A percentile compares a stretch with the other conserved stretches of the same genome.
These are phyloP conservation scores for Bolboschoenus planiculmis DNA, from an alignment of 176 grass and related monocot species.

Conservation along the genomic window DNA sequence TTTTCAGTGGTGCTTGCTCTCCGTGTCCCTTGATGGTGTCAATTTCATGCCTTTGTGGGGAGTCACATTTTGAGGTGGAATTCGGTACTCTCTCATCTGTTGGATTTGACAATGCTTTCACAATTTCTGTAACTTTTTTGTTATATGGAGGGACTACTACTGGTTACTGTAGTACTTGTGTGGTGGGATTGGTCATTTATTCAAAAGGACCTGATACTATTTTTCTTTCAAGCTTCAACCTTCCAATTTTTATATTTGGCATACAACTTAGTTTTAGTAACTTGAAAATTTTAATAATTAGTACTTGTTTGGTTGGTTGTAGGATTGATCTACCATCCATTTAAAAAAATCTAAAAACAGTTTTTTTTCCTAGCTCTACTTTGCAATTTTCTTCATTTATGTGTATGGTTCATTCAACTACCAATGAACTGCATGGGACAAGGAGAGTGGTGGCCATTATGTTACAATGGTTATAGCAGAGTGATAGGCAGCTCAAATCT, in stretches of 20 bases:
- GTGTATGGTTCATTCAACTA: not conserved
- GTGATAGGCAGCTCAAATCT: constrained; percentile 2
- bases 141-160: not conserved
- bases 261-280: not conserved
- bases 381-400: not conserved
- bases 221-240: not conserved
- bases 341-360: not conserved
- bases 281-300: not conserved
- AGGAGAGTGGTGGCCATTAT: not conserved
- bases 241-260: not conserved
- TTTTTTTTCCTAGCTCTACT: not conserved
- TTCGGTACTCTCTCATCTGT: constrained; percentile 42
- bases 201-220: not conserved
- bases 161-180: not conserved
- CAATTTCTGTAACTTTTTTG: not conserved
- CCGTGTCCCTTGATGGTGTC: constrained; percentile 92
- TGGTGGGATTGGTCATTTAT: not conserved
- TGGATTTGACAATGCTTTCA: not conserved
- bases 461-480: not conserved
- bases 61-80: constrained; percentile 82
- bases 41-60: constrained; percentile 84
- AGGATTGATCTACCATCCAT: not conserved
- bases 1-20: constrained; percentile 61
- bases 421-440: not conserved
- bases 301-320: not conserved